A percentile compares a stretch with the other conserved stretches of the same genome.
Conservation (phyloP, 306 rosid species). For the Boehmeria nivea region DNA sequence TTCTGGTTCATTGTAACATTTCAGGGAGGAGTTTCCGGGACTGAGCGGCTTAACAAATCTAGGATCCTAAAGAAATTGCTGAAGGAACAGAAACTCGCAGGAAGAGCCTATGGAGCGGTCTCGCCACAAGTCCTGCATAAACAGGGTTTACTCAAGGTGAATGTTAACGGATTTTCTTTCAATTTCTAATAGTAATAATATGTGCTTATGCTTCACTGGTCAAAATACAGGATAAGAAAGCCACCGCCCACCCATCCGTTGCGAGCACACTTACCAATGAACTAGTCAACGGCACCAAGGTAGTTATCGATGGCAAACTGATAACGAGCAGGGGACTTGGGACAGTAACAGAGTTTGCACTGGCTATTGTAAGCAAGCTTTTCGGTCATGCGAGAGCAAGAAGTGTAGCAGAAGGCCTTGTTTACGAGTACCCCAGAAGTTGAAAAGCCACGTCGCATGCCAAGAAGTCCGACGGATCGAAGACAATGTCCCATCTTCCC, state of each 20-base stretch:
- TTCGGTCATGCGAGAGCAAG: constrained; percentile 83
- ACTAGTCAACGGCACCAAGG: constrained; percentile 44
- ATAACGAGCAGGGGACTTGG: constrained; percentile 76
- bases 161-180: constrained; percentile 5
- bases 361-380: constrained; percentile 76
- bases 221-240: constrained; percentile 60
- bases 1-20: too few relatives aligned
- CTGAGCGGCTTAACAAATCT: constrained; percentile 61
- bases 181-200: not conserved
- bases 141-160: constrained; percentile 88
- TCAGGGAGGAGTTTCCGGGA: constrained; percentile 76
- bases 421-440: constrained; percentile 59
- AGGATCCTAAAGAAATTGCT: constrained; percentile 71
- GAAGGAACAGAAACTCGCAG: constrained; percentile 62
- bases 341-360: constrained; percentile 58
- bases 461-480: not conserved
- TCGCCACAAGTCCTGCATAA: constrained; percentile 54
- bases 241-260: constrained; percentile 46
- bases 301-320: constrained; percentile 86
- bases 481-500: constrained; percentile 8
- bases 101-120: constrained; percentile 69
- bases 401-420: constrained; percentile 95
- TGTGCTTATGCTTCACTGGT: constrained; percentile 9
- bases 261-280: constrained; percentile 29
- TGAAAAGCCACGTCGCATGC: constrained; percentile 14